These are phyloP conservation scores for Aspergillus steynii DNA, from an alignment of 495 filamentous ascomycete genomes.

Conservation along the genomic window DNA sequence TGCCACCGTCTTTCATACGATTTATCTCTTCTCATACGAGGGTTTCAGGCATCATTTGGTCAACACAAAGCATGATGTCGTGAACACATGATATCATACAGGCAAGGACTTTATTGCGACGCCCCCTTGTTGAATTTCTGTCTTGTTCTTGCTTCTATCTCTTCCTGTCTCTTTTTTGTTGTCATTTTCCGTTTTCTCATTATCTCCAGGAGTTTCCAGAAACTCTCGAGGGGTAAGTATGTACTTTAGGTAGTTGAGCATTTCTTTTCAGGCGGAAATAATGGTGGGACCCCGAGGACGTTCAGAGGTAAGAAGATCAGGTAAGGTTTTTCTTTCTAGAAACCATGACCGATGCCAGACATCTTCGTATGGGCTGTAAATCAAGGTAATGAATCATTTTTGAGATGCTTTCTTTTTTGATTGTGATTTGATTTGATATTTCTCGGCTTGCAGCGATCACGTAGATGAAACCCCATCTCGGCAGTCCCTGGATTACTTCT, in stretches of 20 bases:
- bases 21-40: conserved; percentile 3
- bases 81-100: neutral
- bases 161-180: conserved; percentile 24
- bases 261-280: conserved; percentile 20
- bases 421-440: conserved; percentile 9
- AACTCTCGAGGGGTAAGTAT: conserved; percentile 47
- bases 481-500: too few relatives aligned
- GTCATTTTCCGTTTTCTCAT: conserved; percentile 23
- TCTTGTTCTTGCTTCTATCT: conserved; percentile 20
- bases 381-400: conserved; percentile 24
- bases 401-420: conserved; percentile 7
- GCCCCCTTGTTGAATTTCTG: conserved; percentile 6
- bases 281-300: conserved; percentile 22
- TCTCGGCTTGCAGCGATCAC: conserved; percentile 1
- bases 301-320: conserved; percentile 68
- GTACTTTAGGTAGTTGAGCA: conserved; percentile 44
- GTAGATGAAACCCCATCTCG: conserved; percentile 6
- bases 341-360: conserved; percentile 37
- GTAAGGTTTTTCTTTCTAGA: conserved; percentile 52
- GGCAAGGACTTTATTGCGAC: neutral
- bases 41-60: conserved; percentile 9
- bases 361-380: conserved; percentile 31
- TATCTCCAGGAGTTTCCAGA: conserved; percentile 20
- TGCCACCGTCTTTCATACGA: conserved; percentile 9
- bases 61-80: neutral